Evolutionary conservation across 1,284 basidiomycete species (phyloP).

Genomic region (Mycena sp.): DNA sequence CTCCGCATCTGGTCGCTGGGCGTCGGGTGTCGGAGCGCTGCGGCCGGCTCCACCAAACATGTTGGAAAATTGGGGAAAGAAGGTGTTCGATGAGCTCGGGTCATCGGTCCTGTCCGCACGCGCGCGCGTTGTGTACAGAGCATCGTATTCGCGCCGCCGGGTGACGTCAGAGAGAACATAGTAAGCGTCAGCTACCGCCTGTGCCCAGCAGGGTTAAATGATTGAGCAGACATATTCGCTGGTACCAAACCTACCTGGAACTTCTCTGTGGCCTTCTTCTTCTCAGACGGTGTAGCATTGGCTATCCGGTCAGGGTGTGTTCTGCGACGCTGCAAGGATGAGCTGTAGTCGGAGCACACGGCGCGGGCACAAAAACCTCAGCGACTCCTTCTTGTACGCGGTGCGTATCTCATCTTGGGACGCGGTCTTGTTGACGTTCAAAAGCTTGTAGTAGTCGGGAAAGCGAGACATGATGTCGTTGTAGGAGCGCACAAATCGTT

Average conservation of each 20-base stretch:
- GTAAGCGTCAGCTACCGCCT: conserved; percentile 96
- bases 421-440: conserved; percentile 66
- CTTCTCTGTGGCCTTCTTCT: conserved; percentile 78
- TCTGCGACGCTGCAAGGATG: conserved; percentile 48
- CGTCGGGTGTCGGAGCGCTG: conserved; percentile 42
- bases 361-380: conserved; percentile 53
- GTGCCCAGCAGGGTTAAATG: conserved; percentile 12
- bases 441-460: conserved; percentile 80
- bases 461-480: conserved; percentile 68
- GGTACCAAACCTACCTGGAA: too few species aligned
- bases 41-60: conserved; percentile 63
- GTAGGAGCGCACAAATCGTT: too few species aligned
- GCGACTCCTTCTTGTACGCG: conserved; percentile 86
- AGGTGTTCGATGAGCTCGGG: conserved; percentile 74
- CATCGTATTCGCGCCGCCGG: conserved; percentile 86
- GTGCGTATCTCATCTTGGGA: conserved; percentile 79
- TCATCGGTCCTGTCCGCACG: conserved; percentile 62
- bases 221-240: too few species aligned
- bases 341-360: conserved; percentile 21
- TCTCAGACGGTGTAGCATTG: conserved; percentile 80
- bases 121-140: conserved; percentile 64
- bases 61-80: conserved; percentile 81
- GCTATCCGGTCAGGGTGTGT: conserved; percentile 91
- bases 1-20: conserved; percentile 77
- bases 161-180: conserved; percentile 91